Evolutionary conservation across 352 stramenopile genomes (phyloP), one percentile per base, ranked within the genome.

Genomic region (Pythium oligandrum): DNA sequence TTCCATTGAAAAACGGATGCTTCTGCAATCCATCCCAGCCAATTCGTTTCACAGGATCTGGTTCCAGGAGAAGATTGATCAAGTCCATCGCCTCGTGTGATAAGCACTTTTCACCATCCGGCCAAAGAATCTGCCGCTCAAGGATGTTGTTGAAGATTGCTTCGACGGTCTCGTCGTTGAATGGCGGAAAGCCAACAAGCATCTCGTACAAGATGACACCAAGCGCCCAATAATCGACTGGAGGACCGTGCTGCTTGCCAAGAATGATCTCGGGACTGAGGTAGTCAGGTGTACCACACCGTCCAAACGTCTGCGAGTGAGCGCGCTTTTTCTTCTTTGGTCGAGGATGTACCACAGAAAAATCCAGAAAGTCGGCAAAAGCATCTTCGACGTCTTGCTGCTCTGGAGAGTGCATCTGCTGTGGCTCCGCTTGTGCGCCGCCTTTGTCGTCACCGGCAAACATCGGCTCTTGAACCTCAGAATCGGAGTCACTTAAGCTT

Each of bases 151-250:
- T 67, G 48, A 96, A 96, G 53, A 96, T 95, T 0, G 77, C 73
- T 40, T 96, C 85, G 32, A 93, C 80, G 0, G 85, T 92, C 52
- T 95, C 81, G 55, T 94, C 86, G 38, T 96, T 96, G 55, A 96
- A 96, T 3, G 86, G 86, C 39, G 84, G 84, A 56, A 95, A 94
- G 0, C 84, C 86, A 11, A 93, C 82, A 34, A 96, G 66, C 80
- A 95, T 93, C 53, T 94, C 84, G 65, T 92, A 94, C 36, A 96
- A 40, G 36, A 96, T 94, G n/a, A 96, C 83, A n/a, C 88, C 88
- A 6, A 96, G 71, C 3, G 83, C 84, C 88, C 88, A 96, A 39
- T 88, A 96, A 40, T 96, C 88, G 12, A 94, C 88, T 4, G 82
- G 72, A 3, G 82, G 79, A 2, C 80, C 85, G 45, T 96, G 85